Percentiles rank a stretch among this genome's conserved stretches.
Evolutionary conservation across 352 stramenopile species (phyloP).

Genomic region (Pythium volutum): DNA sequence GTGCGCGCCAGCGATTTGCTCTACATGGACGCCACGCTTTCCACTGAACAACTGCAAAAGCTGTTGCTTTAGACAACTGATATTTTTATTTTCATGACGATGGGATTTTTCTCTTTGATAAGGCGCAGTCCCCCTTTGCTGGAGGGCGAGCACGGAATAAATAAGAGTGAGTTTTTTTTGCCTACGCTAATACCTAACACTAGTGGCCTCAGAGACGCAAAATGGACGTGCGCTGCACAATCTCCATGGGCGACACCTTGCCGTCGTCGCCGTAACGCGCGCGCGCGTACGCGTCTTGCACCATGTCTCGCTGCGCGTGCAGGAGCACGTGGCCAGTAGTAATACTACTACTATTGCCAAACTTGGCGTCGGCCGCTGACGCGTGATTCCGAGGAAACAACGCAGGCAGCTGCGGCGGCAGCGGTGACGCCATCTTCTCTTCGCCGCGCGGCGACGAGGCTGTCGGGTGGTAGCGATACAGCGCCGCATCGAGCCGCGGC

Average conservation of each 20-base stretch:
- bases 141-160: conserved; percentile 12
- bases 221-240: conserved; percentile 20
- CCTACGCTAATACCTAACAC: neutral
- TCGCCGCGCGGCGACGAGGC: conserved; percentile 2
- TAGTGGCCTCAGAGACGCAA: conserved; percentile 4
- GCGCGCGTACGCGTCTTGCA: neutral
- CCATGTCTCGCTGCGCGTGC: neutral
- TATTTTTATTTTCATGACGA: neutral
- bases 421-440: conserved; percentile 15
- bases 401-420: conserved; percentile 13
- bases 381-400: conserved; percentile 14
- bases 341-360: too few relatives aligned
- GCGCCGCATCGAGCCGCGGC: conserved; percentile 26
- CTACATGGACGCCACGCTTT: conserved; percentile 40
- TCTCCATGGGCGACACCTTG: conserved; percentile 15
- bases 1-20: conserved; percentile 53
- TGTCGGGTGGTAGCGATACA: conserved; percentile 37
- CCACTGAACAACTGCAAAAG: conserved; percentile 25
- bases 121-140: neutral
- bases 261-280: conserved; percentile 3
- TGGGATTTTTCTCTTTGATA: neutral
- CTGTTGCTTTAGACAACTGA: neutral
- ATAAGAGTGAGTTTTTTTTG: conserved; percentile 9
- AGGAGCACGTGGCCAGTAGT: neutral
- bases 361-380: conserved; percentile 4